Evolutionary conservation across 2,329 filamentous ascomycete species (phyloP).

Genomic region (Penicillium sp.): DNA sequence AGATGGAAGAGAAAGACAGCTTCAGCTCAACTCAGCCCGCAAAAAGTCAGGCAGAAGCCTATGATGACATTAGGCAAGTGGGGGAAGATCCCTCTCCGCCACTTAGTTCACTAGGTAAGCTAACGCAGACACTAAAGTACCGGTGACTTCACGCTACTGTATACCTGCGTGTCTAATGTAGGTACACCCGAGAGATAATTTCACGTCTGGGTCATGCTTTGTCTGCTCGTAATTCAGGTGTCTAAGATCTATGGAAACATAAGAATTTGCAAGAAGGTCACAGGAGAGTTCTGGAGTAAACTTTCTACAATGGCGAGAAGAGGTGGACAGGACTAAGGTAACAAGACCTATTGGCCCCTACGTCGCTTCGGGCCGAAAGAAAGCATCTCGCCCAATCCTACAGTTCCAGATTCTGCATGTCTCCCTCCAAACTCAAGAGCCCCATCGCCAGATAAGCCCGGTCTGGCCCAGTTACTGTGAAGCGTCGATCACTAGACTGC

Average conservation of each 20-base stretch:
- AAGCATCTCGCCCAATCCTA: constrained; percentile 28
- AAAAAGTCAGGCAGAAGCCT: constrained; percentile 20
- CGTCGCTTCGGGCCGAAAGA: background rate
- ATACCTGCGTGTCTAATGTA: constrained; percentile 3
- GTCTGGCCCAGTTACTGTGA: constrained; percentile 61
- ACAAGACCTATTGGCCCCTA: no score
- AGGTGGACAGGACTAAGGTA: no score
- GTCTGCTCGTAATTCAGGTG: no score
- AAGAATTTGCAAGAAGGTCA: no score
- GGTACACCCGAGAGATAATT: constrained; percentile 1
- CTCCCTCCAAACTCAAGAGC: constrained; percentile 72
- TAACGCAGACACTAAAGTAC: background rate
- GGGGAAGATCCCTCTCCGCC: background rate
- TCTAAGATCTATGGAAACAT: no score
- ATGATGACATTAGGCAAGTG: constrained; percentile 17
- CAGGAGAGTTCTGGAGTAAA: no score
- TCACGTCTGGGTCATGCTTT: background rate
- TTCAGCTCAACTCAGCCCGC: constrained; percentile 10
- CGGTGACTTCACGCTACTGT: background rate
- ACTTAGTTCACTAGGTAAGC: background rate
- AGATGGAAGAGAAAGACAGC: constrained; percentile 6
- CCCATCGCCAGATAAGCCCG: constrained; percentile 75
- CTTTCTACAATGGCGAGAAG: no score
- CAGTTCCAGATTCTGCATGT: constrained; percentile 64
- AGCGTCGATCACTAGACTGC: constrained; percentile 42